A percentile compares a stretch with the other conserved stretches of the same genome.
phyloP scores from a whole-genome alignment of 352 stramenopile genomes.

The Pythium phragmitis region DNA sequence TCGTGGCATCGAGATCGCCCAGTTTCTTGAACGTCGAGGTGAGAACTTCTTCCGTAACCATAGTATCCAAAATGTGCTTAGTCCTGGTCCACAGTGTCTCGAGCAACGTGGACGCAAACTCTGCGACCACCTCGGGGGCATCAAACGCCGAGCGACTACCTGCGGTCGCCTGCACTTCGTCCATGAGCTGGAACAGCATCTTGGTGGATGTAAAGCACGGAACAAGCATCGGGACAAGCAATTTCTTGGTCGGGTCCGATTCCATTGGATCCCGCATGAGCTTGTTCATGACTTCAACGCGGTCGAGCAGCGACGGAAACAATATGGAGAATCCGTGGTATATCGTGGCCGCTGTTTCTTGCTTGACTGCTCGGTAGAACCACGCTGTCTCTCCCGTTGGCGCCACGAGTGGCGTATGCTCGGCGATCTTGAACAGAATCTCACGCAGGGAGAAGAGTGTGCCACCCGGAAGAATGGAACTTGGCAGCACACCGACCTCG shows the following conservation, averaged over 20 bases:
- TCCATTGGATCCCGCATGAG: conserved; percentile 48
- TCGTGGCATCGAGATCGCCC: conserved; percentile 43
- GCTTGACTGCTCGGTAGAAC: conserved; percentile 80
- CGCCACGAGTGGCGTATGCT: conserved; percentile 36
- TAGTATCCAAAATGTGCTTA: conserved; percentile 22
- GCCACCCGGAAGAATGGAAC: conserved; percentile 38
- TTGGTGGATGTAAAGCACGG: conserved; percentile 81
- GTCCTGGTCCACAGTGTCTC: conserved; percentile 48
- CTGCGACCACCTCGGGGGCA: conserved; percentile 29
- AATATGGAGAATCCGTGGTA: conserved; percentile 79
- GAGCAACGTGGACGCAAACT: conserved; percentile 65
- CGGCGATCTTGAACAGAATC: conserved; percentile 68
- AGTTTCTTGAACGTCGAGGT: conserved; percentile 26
- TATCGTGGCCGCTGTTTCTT: conserved; percentile 74
- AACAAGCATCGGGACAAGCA: conserved; percentile 80
- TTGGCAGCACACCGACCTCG: conserved; percentile 47
- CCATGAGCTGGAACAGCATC: conserved; percentile 84
- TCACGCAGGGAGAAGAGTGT: conserved; percentile 56
- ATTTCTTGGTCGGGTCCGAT: conserved; percentile 41
- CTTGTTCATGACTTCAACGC: conserved; percentile 77
- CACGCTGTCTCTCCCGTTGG: conserved; percentile 46
- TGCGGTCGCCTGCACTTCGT: conserved; percentile 35
- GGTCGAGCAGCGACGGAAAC: conserved; percentile 78
- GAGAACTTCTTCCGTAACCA: conserved; percentile 6
- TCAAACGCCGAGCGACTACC: conserved; percentile 13